Base-by-base conservation (phyloP, 2,329 filamentous ascomycete species). In the Fusarium compactum region DNA sequence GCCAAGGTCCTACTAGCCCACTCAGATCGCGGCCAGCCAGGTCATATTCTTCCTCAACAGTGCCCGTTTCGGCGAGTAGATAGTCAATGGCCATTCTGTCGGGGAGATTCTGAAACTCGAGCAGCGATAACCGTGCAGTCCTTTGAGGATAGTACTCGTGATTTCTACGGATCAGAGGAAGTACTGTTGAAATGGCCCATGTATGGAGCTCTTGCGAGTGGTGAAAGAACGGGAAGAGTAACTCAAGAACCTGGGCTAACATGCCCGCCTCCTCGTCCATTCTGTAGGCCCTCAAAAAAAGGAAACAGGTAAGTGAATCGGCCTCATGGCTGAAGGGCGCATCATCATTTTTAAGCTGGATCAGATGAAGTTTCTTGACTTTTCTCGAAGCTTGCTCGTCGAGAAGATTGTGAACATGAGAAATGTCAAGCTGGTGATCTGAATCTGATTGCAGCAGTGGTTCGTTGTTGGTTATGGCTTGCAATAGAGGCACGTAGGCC, bases 261-360 rank as follows among this genome's bases (percentile, higher is more conserved):
- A 94, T 81, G n/a, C 92, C 92, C 2, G 91, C 90, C 77, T 92
- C 87, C 55, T 88, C 82, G 75, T 95, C 92, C 67, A 95, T 89
- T 40, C 86, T 86, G 74, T 91, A 86, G 8, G 91, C 86, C 62
- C 92, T 87, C 68, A 89, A 87, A 51, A 93, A 84, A 8, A 95
- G 79, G 76, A 95, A 95, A 4, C 85, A 81, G 9, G 85, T 85
- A 10, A 93, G 76, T 2, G 83, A 76, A 65, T 93, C 90, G 14
- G 85, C 77, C 3, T 84, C 81, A 16, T 82, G 80, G 58, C 86
- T 82, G 15, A 76, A 73, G 14, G 85, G 83, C 15, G 84, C 84
- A 45, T 85, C 80, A 7, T 85, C 78, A 72, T 84, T 84, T 43
- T 79, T 76, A 22, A 94, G 81, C n/a, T 86, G 85, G 22, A 90